Percentiles rank a stretch among this genome's conserved stretches.
These are phyloP conservation scores for Nicotiana noctiflora DNA, from an alignment of 257 asterid genomes.

Conservation along the genomic window DNA sequence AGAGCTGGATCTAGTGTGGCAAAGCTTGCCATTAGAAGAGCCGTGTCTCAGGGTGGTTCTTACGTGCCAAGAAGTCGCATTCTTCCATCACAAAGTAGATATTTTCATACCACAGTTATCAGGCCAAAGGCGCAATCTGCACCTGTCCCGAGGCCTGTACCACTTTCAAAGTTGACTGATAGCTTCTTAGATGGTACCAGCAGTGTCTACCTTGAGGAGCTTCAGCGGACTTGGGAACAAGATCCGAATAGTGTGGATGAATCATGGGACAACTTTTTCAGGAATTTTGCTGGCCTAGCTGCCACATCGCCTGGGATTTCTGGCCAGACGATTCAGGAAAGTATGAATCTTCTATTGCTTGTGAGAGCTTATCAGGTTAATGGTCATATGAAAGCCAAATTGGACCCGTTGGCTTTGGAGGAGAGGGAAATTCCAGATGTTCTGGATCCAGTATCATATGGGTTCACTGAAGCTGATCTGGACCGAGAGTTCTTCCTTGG, in stretches of 20 bases:
- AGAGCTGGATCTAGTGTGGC: slow-evolving; percentile 76
- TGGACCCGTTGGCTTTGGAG: slow-evolving; percentile 83
- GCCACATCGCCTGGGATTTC: slow-evolving; percentile 88
- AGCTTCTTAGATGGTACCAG: slow-evolving; percentile 94
- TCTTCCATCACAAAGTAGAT: slow-evolving; percentile 34
- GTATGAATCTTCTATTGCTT: slow-evolving; percentile 83
- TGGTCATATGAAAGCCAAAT: slow-evolving; percentile 93
- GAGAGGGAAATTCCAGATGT: slow-evolving; percentile 75
- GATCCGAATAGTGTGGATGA: slow-evolving; percentile 93
- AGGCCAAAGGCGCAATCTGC: slow-evolving; percentile 74
- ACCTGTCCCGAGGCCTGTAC: slow-evolving; percentile 84
- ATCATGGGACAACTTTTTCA: slow-evolving; percentile 94
- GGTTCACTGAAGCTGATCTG: slow-evolving; percentile 88
- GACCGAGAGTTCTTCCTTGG: slow-evolving; percentile 94
- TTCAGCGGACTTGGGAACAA: slow-evolving; percentile 97
- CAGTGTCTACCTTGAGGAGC: slow-evolving; percentile 96
- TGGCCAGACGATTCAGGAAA: slow-evolving; percentile 97
- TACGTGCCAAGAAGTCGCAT: slow-evolving; percentile 34
- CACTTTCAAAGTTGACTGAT: slow-evolving; percentile 84
- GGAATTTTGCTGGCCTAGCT: slow-evolving; percentile 91
- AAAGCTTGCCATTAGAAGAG: slow-evolving; percentile 65
- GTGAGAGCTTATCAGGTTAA: slow-evolving; percentile 95
- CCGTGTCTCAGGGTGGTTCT: slow-evolving; percentile 41
- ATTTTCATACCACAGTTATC: slow-evolving; percentile 53
- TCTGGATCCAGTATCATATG: slow-evolving; percentile 79